A percentile compares a stretch with the other conserved stretches of the same genome.
Conservation (phyloP, 257 asterid species). For the Prunella vulgaris region DNA sequence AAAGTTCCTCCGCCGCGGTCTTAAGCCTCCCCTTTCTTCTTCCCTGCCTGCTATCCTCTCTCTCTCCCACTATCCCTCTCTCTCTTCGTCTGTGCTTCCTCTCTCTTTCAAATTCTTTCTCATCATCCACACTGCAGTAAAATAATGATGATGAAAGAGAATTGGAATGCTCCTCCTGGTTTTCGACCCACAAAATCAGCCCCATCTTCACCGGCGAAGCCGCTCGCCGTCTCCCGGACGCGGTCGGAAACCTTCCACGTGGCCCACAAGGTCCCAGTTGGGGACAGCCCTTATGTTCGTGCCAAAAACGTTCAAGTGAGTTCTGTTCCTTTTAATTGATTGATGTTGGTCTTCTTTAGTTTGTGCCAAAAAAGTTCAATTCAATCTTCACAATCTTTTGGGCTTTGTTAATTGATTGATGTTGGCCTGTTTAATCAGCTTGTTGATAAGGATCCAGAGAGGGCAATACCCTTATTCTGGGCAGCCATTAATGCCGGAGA, state of each 20-base stretch:
- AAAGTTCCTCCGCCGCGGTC: conserved; percentile 20
- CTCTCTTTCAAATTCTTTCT: not conserved
- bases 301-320: conserved; percentile 95
- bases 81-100: not conserved
- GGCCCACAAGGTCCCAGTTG: conserved; percentile 87
- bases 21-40: conserved; percentile 20
- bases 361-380: no score
- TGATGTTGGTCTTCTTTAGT: no score
- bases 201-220: conserved; percentile 90
- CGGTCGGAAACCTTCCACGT: conserved; percentile 73
- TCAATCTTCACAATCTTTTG: not conserved
- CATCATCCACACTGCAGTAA: conserved; percentile 1
- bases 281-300: conserved; percentile 84
- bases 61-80: not conserved
- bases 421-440: conserved; percentile 32
- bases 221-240: conserved; percentile 65
- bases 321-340: no score
- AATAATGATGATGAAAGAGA: conserved; percentile 63
- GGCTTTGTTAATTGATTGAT: not conserved
- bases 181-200: conserved; percentile 88
- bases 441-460: conserved; percentile 96
- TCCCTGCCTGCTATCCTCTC: conserved; percentile 1
- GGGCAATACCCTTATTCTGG: conserved; percentile 92
- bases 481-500: conserved; percentile 98
- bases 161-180: conserved; percentile 91